phyloP scores from a whole-genome alignment of 2,329 filamentous ascomycete species.

The Venturia aucupariae region DNA sequence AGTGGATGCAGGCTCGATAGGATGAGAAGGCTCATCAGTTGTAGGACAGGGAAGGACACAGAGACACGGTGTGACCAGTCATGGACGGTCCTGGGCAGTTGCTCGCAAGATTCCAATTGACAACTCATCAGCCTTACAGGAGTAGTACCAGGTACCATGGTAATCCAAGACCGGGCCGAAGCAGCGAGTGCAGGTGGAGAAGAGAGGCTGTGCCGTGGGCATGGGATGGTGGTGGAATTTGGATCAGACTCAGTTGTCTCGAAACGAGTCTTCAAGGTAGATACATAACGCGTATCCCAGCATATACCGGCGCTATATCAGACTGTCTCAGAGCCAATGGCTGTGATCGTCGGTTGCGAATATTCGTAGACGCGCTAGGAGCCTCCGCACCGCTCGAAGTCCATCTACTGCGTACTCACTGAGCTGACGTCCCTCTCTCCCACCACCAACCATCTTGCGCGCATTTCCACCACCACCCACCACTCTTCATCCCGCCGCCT shows the following conservation, averaged over 20 bases:
- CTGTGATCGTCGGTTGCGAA: background rate
- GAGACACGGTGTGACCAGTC: background rate
- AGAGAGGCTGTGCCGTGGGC: background rate
- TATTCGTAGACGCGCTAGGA: background rate
- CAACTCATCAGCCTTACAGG: slow-evolving; percentile 5
- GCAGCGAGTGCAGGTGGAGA: background rate
- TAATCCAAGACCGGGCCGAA: background rate
- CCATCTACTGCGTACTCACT: too few relatives aligned
- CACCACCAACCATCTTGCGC: background rate
- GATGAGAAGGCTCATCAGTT: background rate
- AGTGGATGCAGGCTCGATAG: background rate
- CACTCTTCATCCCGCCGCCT: background rate
- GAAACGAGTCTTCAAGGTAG: too few relatives aligned
- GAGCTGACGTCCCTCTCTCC: background rate
- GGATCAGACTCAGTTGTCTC: too few relatives aligned
- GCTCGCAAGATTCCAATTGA: background rate
- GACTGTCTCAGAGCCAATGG: background rate
- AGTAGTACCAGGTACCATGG: too few relatives aligned
- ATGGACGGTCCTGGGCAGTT: background rate
- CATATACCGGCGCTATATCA: background rate
- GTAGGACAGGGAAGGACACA: background rate
- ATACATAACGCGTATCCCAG: background rate
- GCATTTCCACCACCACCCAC: background rate
- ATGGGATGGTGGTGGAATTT: too few relatives aligned
- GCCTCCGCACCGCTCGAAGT: background rate